Conservation (phyloP, 2,329 filamentous ascomycete species). For the Eutypella sp. region DNA sequence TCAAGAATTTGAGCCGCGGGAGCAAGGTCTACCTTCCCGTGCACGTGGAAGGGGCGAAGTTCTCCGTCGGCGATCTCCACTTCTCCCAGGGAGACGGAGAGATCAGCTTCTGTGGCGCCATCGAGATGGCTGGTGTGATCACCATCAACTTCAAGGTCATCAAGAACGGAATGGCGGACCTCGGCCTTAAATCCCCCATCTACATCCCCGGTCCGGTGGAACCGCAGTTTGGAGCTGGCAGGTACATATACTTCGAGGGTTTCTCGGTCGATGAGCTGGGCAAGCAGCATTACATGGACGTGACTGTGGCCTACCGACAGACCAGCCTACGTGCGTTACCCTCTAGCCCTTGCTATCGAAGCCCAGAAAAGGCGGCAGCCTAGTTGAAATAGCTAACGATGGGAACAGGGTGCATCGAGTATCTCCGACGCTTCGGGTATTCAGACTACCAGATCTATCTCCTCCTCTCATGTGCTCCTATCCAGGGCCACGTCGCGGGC, state of each 20-base stretch:
- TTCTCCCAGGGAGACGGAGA: constrained; percentile 88
- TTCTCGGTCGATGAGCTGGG: constrained; percentile 86
- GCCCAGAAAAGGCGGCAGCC: background rate
- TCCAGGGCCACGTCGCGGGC: constrained; percentile 83
- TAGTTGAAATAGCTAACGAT: background rate
- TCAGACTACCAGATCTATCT: constrained; percentile 77
- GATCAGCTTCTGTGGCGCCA: constrained; percentile 83
- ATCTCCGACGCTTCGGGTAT: constrained; percentile 69
- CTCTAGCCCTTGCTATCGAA: background rate
- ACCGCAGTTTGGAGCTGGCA: constrained; percentile 77
- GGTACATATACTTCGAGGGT: constrained; percentile 82
- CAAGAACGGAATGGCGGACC: constrained; percentile 69
- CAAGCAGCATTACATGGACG: constrained; percentile 85
- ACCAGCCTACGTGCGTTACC: constrained; percentile 54
- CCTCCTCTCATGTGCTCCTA: constrained; percentile 75
- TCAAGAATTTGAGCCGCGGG: constrained; percentile 78
- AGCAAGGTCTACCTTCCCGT: constrained; percentile 84
- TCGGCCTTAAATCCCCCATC: constrained; percentile 77
- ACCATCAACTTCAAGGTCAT: constrained; percentile 87
- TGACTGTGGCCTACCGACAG: constrained; percentile 81
- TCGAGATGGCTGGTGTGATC: constrained; percentile 90
- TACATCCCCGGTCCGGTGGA: constrained; percentile 85
- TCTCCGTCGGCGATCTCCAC: constrained; percentile 83
- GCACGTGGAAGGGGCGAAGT: constrained; percentile 81
- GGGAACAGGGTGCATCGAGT: constrained; percentile 63